phyloP scores from a whole-genome alignment of 352 stramenopile species.

The Phytophthora sp. region DNA sequence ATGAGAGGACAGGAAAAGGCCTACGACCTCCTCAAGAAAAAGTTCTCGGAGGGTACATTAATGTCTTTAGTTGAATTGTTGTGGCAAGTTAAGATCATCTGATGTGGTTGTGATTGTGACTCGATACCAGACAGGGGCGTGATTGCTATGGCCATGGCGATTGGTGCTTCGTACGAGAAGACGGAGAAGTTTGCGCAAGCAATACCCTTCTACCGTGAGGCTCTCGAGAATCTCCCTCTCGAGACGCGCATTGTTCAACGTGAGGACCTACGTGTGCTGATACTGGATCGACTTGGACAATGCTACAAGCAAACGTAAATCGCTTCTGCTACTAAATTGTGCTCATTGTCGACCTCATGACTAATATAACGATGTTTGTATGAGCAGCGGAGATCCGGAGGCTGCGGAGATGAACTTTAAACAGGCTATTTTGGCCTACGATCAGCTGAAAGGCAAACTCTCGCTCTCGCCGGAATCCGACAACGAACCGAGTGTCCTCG shows the following conservation, averaged over 20 bases:
- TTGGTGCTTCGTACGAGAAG: conserved; percentile 66
- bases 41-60: conserved; percentile 16
- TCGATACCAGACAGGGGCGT: conserved; percentile 53
- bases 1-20: conserved; percentile 18
- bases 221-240: conserved; percentile 40
- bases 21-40: conserved; percentile 21
- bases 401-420: conserved; percentile 30
- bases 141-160: conserved; percentile 64
- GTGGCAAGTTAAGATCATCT: background rate
- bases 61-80: background rate
- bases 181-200: conserved; percentile 44
- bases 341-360: background rate
- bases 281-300: conserved; percentile 68
- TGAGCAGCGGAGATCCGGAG: conserved; percentile 8
- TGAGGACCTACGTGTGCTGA: conserved; percentile 45
- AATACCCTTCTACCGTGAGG: conserved; percentile 64
- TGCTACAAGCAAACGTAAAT: conserved; percentile 61
- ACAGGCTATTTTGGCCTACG: conserved; percentile 31
- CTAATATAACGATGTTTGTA: too few relatives aligned
- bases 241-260: conserved; percentile 19
- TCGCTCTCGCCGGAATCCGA: conserved; percentile 17
- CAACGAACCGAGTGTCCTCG: conserved; percentile 4
- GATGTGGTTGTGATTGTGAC: background rate
- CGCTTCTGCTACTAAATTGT: background rate
- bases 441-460: conserved; percentile 26